Base-by-base conservation (phyloP, 768 basidiomycete species). In the Lentinula lateritia region DNA sequence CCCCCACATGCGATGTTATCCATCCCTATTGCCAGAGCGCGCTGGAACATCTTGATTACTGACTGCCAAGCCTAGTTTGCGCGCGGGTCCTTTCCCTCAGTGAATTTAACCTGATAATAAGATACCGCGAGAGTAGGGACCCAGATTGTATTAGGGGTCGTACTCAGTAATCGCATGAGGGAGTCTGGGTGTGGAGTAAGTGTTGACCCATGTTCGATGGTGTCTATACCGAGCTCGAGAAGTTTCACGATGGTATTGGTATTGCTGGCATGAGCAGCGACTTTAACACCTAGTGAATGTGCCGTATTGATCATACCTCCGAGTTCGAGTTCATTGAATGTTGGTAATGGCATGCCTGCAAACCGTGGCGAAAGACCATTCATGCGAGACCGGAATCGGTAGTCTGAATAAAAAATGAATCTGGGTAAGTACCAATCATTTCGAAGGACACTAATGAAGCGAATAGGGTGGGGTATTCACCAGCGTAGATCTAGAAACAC, bases 1-100 rank as follows among this genome's bases (percentile, higher is more conserved):
- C 86, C 85, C 6, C 86, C 86, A 66, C 82, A 83, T 6, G 84
- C 84, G 56, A 88, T 76, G 58, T 77, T 76, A 9, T 80, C 76
- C 64, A 80, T 72, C 0, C 75, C 77, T 3, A 70, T 66, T 46
- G 71, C 71, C 6, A 87, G 66, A 12, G 80, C 84, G 5, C 71
- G 69, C 57, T 71, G 65, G 73, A 89, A 88, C 4, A 76, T 75
- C 8, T 62, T 63, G 41, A 66, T 64, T 5, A 73, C 73, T 39
- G 62, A 65, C 56, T 74, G 73, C 84, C 83, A 86, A 6, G 62
- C 46, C 10, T 62, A 69, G 50, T 66, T 20, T 18, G 58, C 54
- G 6, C 63, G 61, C 2, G 65, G 50, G 7, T 63, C 65, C n/a
- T 63, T 64, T 7, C 48, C 50, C 46, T 63, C 60, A 6, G 9